A percentile compares a stretch with the other conserved stretches of the same genome.
These are phyloP conservation scores for Penstemon davidsonii DNA, from an alignment of 257 asterid species.

Conservation along the genomic window DNA sequence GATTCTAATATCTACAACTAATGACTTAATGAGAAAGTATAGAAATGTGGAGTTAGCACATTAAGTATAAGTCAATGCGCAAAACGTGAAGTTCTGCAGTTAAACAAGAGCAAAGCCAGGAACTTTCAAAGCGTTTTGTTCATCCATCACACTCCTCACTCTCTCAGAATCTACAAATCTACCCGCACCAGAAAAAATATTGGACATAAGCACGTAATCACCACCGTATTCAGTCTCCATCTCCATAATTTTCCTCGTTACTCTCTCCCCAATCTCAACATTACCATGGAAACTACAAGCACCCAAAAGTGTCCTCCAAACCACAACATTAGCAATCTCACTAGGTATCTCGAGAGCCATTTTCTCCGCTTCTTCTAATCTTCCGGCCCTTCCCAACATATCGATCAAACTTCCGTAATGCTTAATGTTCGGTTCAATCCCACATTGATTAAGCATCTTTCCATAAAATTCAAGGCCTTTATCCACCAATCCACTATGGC, in stretches of 20 bases:
- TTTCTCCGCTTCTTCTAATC: conserved; percentile 76
- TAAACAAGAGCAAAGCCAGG: conserved; percentile 53
- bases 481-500: conserved; percentile 74
- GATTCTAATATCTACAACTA: no score
- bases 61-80: no score
- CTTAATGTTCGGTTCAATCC: conserved; percentile 50
- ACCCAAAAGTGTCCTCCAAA: conserved; percentile 80
- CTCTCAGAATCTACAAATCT: conserved; percentile 66
- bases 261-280: conserved; percentile 66
- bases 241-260: conserved; percentile 52
- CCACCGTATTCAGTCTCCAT: conserved; percentile 67
- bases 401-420: conserved; percentile 70
- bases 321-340: conserved; percentile 45
- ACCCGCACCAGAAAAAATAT: conserved; percentile 60
- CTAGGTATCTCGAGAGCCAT: conserved; percentile 51
- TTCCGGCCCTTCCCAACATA: conserved; percentile 81
- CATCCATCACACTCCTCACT: conserved; percentile 55
- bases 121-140: conserved; percentile 45
- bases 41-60: no score
- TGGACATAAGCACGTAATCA: conserved; percentile 72
- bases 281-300: conserved; percentile 73
- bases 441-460: conserved; percentile 51
- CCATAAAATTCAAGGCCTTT: conserved; percentile 58
- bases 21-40: no score
- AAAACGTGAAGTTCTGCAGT: neutral